Percentiles rank a stretch among this genome's conserved stretches.
phyloP scores from a whole-genome alignment of 805 yeast genomes.

The Candida sonorensis region DNA sequence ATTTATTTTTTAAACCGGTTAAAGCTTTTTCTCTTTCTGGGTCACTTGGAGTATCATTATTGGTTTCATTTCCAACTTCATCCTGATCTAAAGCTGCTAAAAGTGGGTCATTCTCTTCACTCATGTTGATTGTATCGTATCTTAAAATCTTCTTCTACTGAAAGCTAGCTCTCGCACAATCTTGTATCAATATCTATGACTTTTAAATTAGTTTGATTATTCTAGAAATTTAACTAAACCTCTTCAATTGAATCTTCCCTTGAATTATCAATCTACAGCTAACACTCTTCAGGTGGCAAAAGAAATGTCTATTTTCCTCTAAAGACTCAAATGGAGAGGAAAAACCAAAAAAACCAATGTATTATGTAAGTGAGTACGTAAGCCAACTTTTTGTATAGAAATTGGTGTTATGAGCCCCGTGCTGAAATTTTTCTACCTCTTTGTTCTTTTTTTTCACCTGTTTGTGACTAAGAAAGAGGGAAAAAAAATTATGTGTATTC shows the following conservation, averaged over 20 bases:
- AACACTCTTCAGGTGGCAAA: no score
- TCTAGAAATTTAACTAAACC: no score
- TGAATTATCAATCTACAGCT: no score
- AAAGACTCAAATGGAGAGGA: neutral
- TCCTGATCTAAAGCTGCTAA: conserved; percentile 55
- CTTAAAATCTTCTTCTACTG: no score
- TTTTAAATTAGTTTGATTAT: no score
- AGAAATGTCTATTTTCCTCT: neutral
- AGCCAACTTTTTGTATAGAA: neutral
- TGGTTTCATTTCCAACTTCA: conserved; percentile 2
- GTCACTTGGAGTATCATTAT: conserved; percentile 8
- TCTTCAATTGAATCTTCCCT: no score
- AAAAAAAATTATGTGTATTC: no score
- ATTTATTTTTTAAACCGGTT: conserved; percentile 70
- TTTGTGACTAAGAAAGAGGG: no score
- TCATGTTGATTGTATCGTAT: no score
- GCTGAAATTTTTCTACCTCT: no score
- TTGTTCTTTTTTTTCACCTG: neutral
- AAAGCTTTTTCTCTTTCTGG: conserved; percentile 63
- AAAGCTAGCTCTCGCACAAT: no score
- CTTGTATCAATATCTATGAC: no score
- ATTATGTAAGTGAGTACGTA: neutral
- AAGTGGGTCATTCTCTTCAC: conserved; percentile 64
- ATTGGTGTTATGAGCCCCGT: conserved; percentile 2
- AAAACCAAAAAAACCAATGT: neutral